Evolutionary conservation across 106 monocot species (phyloP).

Genomic region (Dendrobium officinale): DNA sequence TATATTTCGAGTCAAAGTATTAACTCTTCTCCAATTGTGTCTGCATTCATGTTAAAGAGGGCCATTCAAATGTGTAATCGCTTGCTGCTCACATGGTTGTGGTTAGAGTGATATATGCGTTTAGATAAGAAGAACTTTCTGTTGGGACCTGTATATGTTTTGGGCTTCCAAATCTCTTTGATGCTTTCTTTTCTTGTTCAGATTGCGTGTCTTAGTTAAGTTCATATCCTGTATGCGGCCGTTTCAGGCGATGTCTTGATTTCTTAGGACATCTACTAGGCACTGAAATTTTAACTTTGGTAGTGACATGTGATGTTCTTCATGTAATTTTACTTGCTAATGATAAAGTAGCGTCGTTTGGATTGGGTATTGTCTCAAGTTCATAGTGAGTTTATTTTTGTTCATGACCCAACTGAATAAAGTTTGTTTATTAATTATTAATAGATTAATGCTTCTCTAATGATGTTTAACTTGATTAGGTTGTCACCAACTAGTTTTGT

Average conservation of each 20-base stretch:
- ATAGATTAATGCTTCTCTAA: neutral
- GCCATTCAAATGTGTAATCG: neutral
- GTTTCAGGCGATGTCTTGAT: neutral
- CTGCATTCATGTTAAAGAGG: neutral
- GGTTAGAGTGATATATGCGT: neutral
- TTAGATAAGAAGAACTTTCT: neutral
- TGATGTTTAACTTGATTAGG: neutral
- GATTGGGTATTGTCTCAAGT: neutral
- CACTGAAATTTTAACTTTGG: neutral
- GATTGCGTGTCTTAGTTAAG: neutral
- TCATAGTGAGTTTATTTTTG: neutral
- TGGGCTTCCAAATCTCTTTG: neutral
- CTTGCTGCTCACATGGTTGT: neutral
- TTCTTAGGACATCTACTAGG: neutral
- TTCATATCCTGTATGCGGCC: neutral
- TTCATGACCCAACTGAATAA: neutral
- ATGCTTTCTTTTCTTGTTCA: neutral
- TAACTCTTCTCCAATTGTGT: neutral
- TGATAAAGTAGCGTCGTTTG: neutral
- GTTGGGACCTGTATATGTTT: neutral
- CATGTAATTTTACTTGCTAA: neutral
- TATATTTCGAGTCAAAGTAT: neutral
- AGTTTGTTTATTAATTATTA: neutral
- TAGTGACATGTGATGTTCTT: neutral
- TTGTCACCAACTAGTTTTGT: neutral